Percentiles rank a stretch among this genome's conserved stretches.
Conservation (phyloP, 2,329 filamentous ascomycete species). For the Pseudopithomyces chartarum region DNA sequence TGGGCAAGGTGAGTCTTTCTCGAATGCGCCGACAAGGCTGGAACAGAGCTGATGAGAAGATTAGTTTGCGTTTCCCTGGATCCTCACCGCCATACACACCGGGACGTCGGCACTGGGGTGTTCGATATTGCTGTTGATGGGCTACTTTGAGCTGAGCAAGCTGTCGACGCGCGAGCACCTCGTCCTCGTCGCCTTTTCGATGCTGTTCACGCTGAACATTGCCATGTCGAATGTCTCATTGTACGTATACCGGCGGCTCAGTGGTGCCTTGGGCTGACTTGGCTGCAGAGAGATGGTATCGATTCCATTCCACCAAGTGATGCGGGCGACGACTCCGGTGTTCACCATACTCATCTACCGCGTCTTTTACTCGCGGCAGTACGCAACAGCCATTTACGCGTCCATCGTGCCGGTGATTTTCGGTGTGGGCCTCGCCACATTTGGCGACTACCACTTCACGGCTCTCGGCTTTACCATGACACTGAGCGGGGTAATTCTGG, state of each 20-base stretch:
- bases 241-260: neutral
- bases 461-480: conserved; percentile 2
- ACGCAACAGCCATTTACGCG: conserved; percentile 2
- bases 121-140: neutral
- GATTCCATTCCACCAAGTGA: conserved; percentile 5
- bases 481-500: neutral
- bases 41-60: neutral
- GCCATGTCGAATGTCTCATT: conserved; percentile 5
- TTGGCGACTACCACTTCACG: conserved; percentile 4
- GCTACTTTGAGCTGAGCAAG: conserved; percentile 1
- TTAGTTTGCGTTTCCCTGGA: conserved; percentile 6
- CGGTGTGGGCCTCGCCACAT: neutral
- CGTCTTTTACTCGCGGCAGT: conserved; percentile 2
- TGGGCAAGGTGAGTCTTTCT: neutral
- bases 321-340: conserved; percentile 2
- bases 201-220: conserved; percentile 5
- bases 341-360: conserved; percentile 3
- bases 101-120: conserved; percentile 1
- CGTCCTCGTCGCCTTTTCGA: neutral
- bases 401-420: neutral
- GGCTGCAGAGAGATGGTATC: conserved; percentile 2
- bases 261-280: neutral
- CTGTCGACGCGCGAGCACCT: conserved; percentile 1
- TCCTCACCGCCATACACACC: conserved; percentile 3
- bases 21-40: neutral